Percentiles rank a stretch among this genome's conserved stretches.
phyloP scores from a whole-genome alignment of 805 yeast genomes.

The Kluyveromyces nonfermentans region DNA sequence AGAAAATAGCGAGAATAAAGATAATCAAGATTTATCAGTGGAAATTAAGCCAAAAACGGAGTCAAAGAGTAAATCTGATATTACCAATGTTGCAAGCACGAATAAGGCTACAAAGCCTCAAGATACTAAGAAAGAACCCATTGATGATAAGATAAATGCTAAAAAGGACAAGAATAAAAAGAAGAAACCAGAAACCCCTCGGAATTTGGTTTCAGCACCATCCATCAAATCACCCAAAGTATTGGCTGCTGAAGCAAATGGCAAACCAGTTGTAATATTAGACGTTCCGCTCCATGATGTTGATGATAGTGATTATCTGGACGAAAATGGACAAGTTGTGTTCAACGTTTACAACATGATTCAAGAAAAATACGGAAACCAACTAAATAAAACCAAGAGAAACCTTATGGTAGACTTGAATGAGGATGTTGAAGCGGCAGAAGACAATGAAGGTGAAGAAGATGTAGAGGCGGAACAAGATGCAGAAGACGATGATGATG shows the following conservation, averaged over 20 bases:
- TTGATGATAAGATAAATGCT: conserved; percentile 5
- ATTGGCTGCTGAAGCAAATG: conserved; percentile 12
- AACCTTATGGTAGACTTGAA: conserved; percentile 15
- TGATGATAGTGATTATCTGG: conserved; percentile 21
- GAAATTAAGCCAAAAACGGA: neutral
- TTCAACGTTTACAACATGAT: conserved; percentile 22
- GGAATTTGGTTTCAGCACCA: conserved; percentile 17
- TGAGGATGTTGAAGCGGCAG: conserved; percentile 7
- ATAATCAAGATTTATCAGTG: neutral
- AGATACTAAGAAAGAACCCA: conserved; percentile 8
- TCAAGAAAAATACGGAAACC: conserved; percentile 11
- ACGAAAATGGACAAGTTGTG: conserved; percentile 29
- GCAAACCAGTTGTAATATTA: conserved; percentile 17
- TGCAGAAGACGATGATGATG: conserved; percentile 21
- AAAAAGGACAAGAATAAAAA: conserved; percentile 5
- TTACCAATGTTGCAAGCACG: neutral
- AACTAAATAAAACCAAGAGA: conserved; percentile 14
- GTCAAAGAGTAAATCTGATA: neutral
- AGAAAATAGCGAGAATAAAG: neutral
- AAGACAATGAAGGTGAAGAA: conserved; percentile 9
- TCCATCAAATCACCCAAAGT: conserved; percentile 18
- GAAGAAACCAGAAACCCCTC: conserved; percentile 14
- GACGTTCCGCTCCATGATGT: conserved; percentile 25
- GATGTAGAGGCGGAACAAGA: conserved; percentile 10
- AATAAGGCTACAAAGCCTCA: conserved; percentile 4